These are phyloP conservation scores for Chytriomyces confervae DNA, from an alignment of 192 early-diverging fungal species.

Conservation along the genomic window DNA sequence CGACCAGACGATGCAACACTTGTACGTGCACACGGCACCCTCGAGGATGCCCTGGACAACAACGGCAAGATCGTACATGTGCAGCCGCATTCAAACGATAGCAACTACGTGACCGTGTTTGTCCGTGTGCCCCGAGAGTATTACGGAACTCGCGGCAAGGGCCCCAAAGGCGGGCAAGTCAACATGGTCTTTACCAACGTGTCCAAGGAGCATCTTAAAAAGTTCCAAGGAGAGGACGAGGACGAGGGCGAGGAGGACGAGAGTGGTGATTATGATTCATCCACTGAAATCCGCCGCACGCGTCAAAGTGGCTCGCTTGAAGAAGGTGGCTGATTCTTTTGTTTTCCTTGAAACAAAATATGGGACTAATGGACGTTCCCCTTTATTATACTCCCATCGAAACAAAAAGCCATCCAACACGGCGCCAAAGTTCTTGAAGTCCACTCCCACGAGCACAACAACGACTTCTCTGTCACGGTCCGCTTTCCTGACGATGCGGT, in stretches of 20 bases:
- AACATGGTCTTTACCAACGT: slow-evolving; percentile 12
- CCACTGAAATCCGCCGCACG: too few relatives aligned
- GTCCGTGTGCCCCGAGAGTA: not conserved
- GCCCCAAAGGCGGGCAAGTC: not conserved
- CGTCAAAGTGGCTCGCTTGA: not conserved
- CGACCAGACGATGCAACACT: not conserved
- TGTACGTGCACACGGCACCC: slow-evolving; percentile 7
- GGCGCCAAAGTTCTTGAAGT: slow-evolving; percentile 10
- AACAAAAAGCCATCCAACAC: not conserved
- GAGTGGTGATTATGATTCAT: too few relatives aligned
- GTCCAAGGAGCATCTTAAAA: not conserved
- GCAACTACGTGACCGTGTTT: not conserved
- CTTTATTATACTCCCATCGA: not conserved
- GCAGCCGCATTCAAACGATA: not conserved
- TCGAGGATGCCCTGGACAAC: slow-evolving; percentile 9
- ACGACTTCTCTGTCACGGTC: slow-evolving; percentile 28
- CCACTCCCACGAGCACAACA: slow-evolving; percentile 21
- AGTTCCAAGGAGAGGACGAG: not conserved
- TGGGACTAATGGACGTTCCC: too few relatives aligned
- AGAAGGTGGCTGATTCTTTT: not conserved
- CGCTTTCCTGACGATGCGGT: not conserved
- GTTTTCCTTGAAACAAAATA: not conserved
- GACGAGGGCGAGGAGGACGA: not conserved
- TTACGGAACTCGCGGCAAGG: not conserved
- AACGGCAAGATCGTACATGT: not conserved